These are phyloP conservation scores for Bryum argenteum DNA, from an alignment of 225 moss, liverwort and hornwort species.

Conservation along the genomic window DNA sequence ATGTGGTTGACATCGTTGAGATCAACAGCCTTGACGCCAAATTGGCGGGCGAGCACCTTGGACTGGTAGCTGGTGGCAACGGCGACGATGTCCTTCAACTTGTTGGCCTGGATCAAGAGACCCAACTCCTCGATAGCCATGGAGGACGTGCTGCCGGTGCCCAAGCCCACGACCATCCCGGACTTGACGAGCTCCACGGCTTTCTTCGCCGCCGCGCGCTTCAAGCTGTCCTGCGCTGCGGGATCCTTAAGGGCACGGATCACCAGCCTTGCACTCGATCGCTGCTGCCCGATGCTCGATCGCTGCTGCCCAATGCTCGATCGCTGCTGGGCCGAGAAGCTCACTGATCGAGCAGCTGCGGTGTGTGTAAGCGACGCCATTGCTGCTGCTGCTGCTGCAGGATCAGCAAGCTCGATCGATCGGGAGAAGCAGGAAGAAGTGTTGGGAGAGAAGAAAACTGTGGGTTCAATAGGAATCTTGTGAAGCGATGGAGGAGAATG, in stretches of 20 bases:
- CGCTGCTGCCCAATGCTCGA: not conserved
- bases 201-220: slow-evolving; percentile 87
- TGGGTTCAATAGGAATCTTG: not conserved
- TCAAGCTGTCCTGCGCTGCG: slow-evolving; percentile 55
- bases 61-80: slow-evolving; percentile 94
- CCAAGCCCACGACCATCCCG: slow-evolving; percentile 90
- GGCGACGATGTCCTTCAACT: slow-evolving; percentile 84
- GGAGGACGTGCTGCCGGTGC: slow-evolving; percentile 88
- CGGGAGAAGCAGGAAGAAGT: not conserved
- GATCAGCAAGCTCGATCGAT: not conserved
- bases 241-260: slow-evolving; percentile 45
- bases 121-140: slow-evolving; percentile 99
- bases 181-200: slow-evolving; percentile 87
- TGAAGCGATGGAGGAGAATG: slow-evolving; percentile 13
- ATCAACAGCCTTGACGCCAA: slow-evolving; percentile 88
- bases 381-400: not conserved
- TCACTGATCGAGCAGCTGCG: slow-evolving; percentile 14
- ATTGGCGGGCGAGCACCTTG: slow-evolving; percentile 88
- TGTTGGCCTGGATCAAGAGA: slow-evolving; percentile 65
- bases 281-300: not conserved
- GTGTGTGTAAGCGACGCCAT: slow-evolving; percentile 32
- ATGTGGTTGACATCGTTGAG: slow-evolving; percentile 91
- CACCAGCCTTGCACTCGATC: slow-evolving; percentile 12
- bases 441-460: not conserved
- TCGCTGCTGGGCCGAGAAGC: not conserved